Percentiles rank a stretch among this genome's conserved stretches.
phyloP scores from a whole-genome alignment of 106 monocot species.

The Phalaenopsis aphrodite region DNA sequence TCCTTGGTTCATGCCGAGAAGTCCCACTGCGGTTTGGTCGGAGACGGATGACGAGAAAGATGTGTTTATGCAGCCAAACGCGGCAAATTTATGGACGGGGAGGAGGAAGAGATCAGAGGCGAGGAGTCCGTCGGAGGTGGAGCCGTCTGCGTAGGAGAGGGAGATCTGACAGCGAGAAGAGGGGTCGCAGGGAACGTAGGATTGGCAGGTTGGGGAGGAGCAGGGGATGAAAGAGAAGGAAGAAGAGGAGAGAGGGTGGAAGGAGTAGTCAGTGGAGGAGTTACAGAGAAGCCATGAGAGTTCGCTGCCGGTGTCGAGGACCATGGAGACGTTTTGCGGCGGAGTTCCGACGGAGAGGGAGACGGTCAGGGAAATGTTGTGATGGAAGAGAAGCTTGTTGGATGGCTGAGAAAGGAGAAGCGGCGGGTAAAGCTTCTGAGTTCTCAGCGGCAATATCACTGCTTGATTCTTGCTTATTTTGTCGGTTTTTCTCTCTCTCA shows the following conservation, averaged over 20 bases:
- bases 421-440: slow-evolving; percentile 16
- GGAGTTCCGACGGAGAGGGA: slow-evolving; percentile 46
- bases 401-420: slow-evolving; percentile 10
- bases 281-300: slow-evolving; percentile 52
- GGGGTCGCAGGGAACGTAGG: slow-evolving; percentile 25
- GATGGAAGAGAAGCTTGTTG: slow-evolving; percentile 48
- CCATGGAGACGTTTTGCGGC: slow-evolving; percentile 64
- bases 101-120: slow-evolving; percentile 52
- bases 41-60: slow-evolving; percentile 30
- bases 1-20: slow-evolving; percentile 93
- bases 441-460: slow-evolving; percentile 20
- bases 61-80: slow-evolving; percentile 70
- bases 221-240: no score
- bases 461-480: no score
- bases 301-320: slow-evolving; percentile 63
- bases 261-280: slow-evolving; percentile 4
- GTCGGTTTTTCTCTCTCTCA: no score
- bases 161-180: slow-evolving; percentile 51
- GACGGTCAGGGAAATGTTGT: slow-evolving; percentile 45
- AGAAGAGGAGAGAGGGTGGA: no score
- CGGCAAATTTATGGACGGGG: slow-evolving; percentile 21
- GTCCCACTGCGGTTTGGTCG: slow-evolving; percentile 26
- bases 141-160: slow-evolving; percentile 81
- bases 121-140: slow-evolving; percentile 69
- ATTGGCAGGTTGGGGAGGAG: slow-evolving; percentile 6